A percentile compares a stretch with the other conserved stretches of the same genome.
phyloP scores from a whole-genome alignment of 1,139 yeast genomes.

The Geotrichum phurueaensis region DNA sequence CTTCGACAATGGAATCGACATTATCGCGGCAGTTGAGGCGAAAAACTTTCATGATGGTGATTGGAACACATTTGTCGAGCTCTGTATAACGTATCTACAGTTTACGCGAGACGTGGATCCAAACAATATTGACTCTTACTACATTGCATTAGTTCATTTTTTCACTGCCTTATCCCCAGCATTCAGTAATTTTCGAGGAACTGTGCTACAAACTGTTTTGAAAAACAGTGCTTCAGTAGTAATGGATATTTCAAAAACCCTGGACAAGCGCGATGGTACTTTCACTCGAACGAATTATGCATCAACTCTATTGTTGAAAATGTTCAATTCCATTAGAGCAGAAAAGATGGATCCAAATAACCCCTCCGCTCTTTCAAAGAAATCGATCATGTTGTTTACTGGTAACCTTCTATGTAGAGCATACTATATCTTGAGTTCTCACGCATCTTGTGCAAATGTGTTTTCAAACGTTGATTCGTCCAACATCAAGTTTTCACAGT shows the following conservation, averaged over 20 bases:
- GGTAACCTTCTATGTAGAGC: conserved; percentile 56
- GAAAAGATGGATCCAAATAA: conserved; percentile 40
- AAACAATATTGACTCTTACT: conserved; percentile 49
- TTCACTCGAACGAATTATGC: conserved; percentile 48
- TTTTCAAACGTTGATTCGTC: conserved; percentile 69
- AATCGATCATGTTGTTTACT: conserved; percentile 48
- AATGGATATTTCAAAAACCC: conserved; percentile 46
- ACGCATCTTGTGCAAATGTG: conserved; percentile 66
- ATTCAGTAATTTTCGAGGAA: conserved; percentile 52
- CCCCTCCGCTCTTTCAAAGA: conserved; percentile 36
- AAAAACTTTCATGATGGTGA: conserved; percentile 39
- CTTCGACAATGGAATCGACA: conserved; percentile 25
- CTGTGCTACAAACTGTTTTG: conserved; percentile 44
- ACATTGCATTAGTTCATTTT: conserved; percentile 51
- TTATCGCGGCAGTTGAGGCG: conserved; percentile 35
- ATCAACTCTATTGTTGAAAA: conserved; percentile 53
- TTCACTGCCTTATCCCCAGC: conserved; percentile 54
- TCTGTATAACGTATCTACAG: conserved; percentile 47
- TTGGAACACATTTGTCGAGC: conserved; percentile 51
- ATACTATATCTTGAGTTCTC: conserved; percentile 58
- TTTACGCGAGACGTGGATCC: conserved; percentile 56
- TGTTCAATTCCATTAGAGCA: conserved; percentile 59
- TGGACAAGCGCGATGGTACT: conserved; percentile 40
- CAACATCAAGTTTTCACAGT: conserved; percentile 42
- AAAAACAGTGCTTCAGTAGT: conserved; percentile 40